phyloP scores from a whole-genome alignment of 176 grass and related monocot genomes.

The Zea luxurians region DNA sequence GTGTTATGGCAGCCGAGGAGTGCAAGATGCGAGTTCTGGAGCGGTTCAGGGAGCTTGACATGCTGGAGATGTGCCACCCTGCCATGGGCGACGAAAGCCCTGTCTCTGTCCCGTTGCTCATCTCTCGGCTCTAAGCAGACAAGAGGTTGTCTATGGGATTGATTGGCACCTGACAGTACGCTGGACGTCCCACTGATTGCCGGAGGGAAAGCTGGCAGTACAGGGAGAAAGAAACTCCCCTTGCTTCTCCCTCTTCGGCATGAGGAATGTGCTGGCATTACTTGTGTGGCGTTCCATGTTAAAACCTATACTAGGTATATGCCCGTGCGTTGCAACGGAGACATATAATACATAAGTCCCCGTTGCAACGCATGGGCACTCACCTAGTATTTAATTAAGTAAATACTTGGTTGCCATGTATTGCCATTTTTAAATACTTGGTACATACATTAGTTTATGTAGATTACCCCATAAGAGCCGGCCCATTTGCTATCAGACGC shows the following conservation, averaged over 20 bases:
- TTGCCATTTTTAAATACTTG: too few species aligned
- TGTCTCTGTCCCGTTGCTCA: too few species aligned
- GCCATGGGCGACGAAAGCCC: conserved; percentile 67
- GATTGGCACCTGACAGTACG: not conserved
- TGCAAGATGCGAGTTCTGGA: conserved; percentile 84
- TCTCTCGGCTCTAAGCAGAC: conserved; percentile 65
- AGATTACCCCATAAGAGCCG: too few species aligned
- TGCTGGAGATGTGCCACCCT: conserved; percentile 69
- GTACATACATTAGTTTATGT: too few species aligned
- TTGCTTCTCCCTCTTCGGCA: conserved; percentile 36
- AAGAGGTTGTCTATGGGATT: too few species aligned
- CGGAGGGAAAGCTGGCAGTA: conserved; percentile 29
- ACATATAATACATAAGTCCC: too few species aligned
- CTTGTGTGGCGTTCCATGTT: conserved; percentile 12
- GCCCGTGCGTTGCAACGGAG: too few species aligned
- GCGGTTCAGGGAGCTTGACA: conserved; percentile 68
- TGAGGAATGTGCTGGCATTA: conserved; percentile 43
- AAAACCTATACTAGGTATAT: too few species aligned
- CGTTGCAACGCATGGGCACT: too few species aligned
- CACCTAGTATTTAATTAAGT: too few species aligned
- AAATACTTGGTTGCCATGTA: too few species aligned
- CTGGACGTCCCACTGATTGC: conserved; percentile 56
- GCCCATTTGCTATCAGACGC: too few species aligned
- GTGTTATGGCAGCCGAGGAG: conserved; percentile 83
- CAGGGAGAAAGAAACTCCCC: conserved; percentile 25